Percentiles rank a stretch among this genome's conserved stretches.
phyloP scores from a whole-genome alignment of 2,329 filamentous ascomycete genomes.

The Diplodia scrobiculata region DNA sequence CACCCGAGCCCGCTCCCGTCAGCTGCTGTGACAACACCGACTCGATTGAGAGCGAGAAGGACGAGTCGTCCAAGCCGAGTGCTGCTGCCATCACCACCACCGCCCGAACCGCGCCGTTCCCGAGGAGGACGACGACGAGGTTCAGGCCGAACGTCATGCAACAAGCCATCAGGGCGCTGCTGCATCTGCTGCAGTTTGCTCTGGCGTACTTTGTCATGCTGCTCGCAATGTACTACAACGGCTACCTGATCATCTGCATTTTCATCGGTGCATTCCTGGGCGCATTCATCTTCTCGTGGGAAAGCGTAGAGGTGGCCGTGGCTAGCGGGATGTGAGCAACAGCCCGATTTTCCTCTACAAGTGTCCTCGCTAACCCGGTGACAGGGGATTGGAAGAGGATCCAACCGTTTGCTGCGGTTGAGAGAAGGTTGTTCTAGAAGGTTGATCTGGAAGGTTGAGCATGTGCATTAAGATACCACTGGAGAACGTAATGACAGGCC shows the following conservation, averaged over 20 bases:
- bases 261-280: slow-evolving; percentile 75
- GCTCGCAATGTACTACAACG: slow-evolving; percentile 66
- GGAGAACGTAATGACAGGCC: background rate
- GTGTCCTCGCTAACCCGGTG: background rate
- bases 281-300: slow-evolving; percentile 73
- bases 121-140: slow-evolving; percentile 2
- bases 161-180: slow-evolving; percentile 65
- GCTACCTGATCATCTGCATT: slow-evolving; percentile 78
- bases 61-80: background rate
- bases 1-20: background rate
- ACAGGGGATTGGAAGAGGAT: slow-evolving; percentile 13
- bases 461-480: slow-evolving; percentile 1
- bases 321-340: slow-evolving; percentile 1
- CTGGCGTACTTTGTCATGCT: slow-evolving; percentile 81
- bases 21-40: slow-evolving; percentile 14
- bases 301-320: slow-evolving; percentile 39
- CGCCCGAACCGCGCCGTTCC: slow-evolving; percentile 1
- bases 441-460: background rate
- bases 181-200: slow-evolving; percentile 72
- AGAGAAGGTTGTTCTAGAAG: background rate
- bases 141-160: slow-evolving; percentile 63
- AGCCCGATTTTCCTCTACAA: background rate
- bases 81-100: background rate
- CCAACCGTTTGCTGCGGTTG: slow-evolving; percentile 24
- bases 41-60: slow-evolving; percentile 13